Conservation (phyloP, 1,284 basidiomycete genomes). For the Sporisorium sorghi region DNA sequence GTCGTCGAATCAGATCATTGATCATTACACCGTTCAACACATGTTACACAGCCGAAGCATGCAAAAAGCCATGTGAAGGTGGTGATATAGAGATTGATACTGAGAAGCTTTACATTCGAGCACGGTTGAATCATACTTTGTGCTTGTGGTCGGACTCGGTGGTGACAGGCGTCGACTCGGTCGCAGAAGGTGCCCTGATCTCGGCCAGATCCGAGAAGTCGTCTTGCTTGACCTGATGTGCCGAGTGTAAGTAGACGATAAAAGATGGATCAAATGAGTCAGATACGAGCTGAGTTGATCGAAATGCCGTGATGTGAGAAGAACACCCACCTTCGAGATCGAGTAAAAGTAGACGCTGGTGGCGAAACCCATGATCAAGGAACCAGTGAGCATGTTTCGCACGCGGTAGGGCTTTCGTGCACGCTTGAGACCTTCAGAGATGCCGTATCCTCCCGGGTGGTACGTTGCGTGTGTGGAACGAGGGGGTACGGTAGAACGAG, state of each 20-base stretch:
- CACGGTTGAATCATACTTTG: slow-evolving; percentile 23
- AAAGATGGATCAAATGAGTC: not conserved
- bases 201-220: slow-evolving; percentile 61
- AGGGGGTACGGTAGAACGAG: slow-evolving; percentile 45
- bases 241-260: not conserved
- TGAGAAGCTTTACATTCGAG: not conserved
- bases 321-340: slow-evolving; percentile 72
- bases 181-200: slow-evolving; percentile 39
- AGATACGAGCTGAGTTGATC: not conserved
- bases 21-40: not conserved
- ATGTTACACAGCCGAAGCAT: not conserved
- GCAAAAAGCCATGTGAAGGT: not conserved
- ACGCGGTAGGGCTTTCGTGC: slow-evolving; percentile 85
- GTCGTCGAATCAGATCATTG: not conserved
- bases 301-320: not conserved
- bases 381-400: slow-evolving; percentile 83
- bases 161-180: slow-evolving; percentile 30
- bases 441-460: slow-evolving; percentile 58
- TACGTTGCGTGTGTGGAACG: slow-evolving; percentile 56
- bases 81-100: not conserved
- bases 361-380: slow-evolving; percentile 79
- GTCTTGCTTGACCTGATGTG: slow-evolving; percentile 58
- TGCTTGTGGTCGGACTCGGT: slow-evolving; percentile 47
- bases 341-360: slow-evolving; percentile 91
- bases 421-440: slow-evolving; percentile 75